Conservation (phyloP, 2,329 filamentous ascomycete genomes). For the Penicillium sp. region DNA sequence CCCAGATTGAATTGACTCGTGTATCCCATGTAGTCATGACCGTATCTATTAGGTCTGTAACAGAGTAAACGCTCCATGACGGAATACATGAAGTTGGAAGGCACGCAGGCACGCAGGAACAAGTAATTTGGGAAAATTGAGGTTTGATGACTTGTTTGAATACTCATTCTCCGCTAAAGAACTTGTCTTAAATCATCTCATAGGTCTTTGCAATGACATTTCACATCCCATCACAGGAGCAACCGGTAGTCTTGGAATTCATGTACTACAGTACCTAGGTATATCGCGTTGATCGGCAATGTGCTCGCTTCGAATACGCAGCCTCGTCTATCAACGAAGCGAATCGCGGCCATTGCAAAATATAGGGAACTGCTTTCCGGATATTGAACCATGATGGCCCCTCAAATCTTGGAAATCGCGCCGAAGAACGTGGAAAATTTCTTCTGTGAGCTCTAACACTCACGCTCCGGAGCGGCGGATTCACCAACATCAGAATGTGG, state of each 20-base stretch:
- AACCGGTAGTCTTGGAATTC: conserved; percentile 38
- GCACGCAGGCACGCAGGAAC: no score
- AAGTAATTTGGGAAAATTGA: no score
- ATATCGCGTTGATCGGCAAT: conserved; percentile 29
- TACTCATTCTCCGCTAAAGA: no score
- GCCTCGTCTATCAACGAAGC: conserved; percentile 51
- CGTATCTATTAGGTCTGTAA: no score
- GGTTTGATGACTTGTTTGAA: no score
- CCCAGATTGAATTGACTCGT: background rate
- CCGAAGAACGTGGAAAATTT: conserved; percentile 55
- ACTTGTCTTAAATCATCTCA: no score
- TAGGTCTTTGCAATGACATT: conserved; percentile 22
- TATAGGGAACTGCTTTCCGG: conserved; percentile 35
- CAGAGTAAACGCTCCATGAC: no score
- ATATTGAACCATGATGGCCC: conserved; percentile 34
- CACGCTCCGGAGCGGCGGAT: conserved; percentile 50
- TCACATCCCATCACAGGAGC: conserved; percentile 41
- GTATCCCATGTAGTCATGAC: no score
- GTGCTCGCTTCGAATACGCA: conserved; percentile 47
- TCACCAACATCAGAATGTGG: conserved; percentile 50
- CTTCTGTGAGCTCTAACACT: conserved; percentile 64
- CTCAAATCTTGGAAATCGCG: conserved; percentile 46
- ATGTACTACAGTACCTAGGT: no score
- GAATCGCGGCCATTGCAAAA: conserved; percentile 37
- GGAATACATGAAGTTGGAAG: no score